Percentiles rank a stretch among this genome's conserved stretches.
These are phyloP conservation scores for Vigna radiata DNA, from an alignment of 306 rosid genomes.

Conservation along the genomic window DNA sequence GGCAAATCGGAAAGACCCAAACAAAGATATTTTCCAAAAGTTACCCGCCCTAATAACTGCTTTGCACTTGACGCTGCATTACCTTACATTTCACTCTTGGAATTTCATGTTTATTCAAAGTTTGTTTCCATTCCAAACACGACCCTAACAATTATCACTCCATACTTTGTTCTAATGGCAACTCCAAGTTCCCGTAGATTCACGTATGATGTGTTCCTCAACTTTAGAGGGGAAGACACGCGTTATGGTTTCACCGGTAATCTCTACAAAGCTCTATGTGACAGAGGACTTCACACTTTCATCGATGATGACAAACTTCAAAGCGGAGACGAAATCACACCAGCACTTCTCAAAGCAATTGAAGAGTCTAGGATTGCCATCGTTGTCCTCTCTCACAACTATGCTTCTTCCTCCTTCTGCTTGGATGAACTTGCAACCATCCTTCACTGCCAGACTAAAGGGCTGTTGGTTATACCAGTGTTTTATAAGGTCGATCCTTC, in stretches of 20 bases:
- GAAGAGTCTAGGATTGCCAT: background rate
- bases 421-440: background rate
- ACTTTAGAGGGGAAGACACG: background rate
- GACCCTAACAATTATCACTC: background rate
- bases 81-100: too few relatives aligned
- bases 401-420: background rate
- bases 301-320: background rate
- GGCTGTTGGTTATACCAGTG: background rate
- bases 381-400: background rate
- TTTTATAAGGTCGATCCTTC: background rate
- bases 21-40: too few relatives aligned
- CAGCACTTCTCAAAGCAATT: background rate
- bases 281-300: background rate
- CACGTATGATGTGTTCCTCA: background rate
- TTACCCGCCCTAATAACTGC: too few relatives aligned
- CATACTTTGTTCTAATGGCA: background rate
- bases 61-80: too few relatives aligned
- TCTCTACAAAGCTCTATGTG: background rate
- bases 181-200: background rate
- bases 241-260: background rate
- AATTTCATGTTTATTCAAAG: background rate
- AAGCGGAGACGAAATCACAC: background rate
- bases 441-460: background rate
- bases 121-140: background rate
- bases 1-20: too few relatives aligned